These are phyloP conservation scores for Thielaviopsis musarum DNA, from an alignment of 2,329 filamentous ascomycete genomes.

Conservation along the genomic window DNA sequence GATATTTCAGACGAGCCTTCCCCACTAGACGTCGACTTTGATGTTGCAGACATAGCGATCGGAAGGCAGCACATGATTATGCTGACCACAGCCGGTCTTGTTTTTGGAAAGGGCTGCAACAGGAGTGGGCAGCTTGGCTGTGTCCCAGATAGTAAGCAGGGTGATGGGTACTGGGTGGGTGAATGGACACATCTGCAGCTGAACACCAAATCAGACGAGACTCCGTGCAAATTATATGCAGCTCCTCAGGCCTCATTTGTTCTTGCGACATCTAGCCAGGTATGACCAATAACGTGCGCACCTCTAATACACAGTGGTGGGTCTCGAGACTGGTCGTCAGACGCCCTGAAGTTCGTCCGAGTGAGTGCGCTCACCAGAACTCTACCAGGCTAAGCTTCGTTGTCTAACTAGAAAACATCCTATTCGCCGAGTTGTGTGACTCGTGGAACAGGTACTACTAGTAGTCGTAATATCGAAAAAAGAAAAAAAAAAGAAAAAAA, in stretches of 20 bases:
- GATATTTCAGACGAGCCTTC: slow-evolving; percentile 19
- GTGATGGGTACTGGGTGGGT: slow-evolving; percentile 12
- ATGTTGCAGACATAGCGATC: slow-evolving; percentile 39
- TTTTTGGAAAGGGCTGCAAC: slow-evolving; percentile 42
- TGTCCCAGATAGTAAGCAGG: slow-evolving; percentile 9
- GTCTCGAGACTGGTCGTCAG: background rate
- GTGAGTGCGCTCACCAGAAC: background rate
- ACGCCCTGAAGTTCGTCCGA: background rate
- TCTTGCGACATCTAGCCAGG: slow-evolving; percentile 14
- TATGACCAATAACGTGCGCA: background rate
- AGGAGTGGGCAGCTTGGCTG: slow-evolving; percentile 42
- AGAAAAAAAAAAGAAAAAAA: background rate
- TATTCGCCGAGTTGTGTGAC: too few relatives aligned
- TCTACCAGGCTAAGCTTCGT: background rate
- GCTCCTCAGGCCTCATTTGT: slow-evolving; percentile 35
- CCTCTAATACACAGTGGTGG: background rate
- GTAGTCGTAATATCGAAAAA: background rate
- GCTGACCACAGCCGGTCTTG: slow-evolving; percentile 28
- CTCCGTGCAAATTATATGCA: slow-evolving; percentile 27
- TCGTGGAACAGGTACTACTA: too few relatives aligned
- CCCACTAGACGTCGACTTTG: slow-evolving; percentile 28
- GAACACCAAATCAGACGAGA: slow-evolving; percentile 15
- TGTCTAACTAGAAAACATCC: too few relatives aligned
- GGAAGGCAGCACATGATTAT: slow-evolving; percentile 43
- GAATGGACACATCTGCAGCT: slow-evolving; percentile 24